Percentiles rank a stretch among this genome's conserved stretches.
Evolutionary conservation across 1,284 basidiomycete species (phyloP).

Genomic region (Apiotrichum sp.): DNA sequence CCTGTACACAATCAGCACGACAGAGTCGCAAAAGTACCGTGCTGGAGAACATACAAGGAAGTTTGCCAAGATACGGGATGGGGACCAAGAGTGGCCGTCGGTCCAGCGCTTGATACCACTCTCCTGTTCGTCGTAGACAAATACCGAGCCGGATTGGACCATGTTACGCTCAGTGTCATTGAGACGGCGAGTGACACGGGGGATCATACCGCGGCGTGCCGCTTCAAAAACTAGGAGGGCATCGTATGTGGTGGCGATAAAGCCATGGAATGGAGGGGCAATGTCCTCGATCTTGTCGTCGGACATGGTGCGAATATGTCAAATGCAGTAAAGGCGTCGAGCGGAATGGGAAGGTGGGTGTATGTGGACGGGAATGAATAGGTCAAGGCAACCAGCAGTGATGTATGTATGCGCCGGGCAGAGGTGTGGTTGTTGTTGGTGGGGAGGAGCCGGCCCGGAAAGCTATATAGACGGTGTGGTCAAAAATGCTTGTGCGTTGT

Average conservation of each 20-base stretch:
- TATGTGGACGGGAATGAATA: no score
- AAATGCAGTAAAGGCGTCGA: no score
- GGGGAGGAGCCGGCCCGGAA: no score
- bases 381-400: background rate
- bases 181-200: constrained; percentile 85
- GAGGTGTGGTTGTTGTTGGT: no score
- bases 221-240: constrained; percentile 94
- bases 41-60: constrained; percentile 58
- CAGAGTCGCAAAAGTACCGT: background rate
- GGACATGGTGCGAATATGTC: constrained; percentile 6
- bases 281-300: constrained; percentile 20
- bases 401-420: no score
- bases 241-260: constrained; percentile 92
- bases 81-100: constrained; percentile 86
- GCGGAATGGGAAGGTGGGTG: no score
- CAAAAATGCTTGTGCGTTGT: no score
- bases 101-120: constrained; percentile 99
- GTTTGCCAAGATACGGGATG: constrained; percentile 67
- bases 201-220: constrained; percentile 79
- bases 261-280: constrained; percentile 74
- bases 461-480: no score
- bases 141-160: constrained; percentile 90
- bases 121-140: constrained; percentile 96
- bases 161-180: constrained; percentile 87
- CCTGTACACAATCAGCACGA: constrained; percentile 30